phyloP scores from a whole-genome alignment of 2,329 filamentous ascomycete species.

The Aspergillus neotritici region DNA sequence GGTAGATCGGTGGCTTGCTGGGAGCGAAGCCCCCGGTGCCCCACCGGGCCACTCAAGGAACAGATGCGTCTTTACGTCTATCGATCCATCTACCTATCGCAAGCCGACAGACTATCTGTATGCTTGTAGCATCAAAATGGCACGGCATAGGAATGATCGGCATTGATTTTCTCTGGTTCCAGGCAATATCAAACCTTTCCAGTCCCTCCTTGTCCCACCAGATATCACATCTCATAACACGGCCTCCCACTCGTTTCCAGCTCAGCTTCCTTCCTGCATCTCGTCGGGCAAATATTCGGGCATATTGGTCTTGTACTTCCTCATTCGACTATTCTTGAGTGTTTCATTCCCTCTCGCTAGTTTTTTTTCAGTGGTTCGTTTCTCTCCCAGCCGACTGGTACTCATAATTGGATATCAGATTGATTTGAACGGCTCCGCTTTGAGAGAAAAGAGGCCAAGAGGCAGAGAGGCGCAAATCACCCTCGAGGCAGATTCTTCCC shows the following conservation, averaged over 20 bases:
- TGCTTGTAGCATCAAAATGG: slow-evolving; percentile 2
- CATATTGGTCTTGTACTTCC: slow-evolving; percentile 7
- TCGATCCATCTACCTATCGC: slow-evolving; percentile 5
- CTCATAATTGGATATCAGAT: not conserved
- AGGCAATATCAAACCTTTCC: slow-evolving; percentile 14
- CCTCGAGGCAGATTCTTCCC: slow-evolving; percentile 1
- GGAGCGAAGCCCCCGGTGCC: slow-evolving; percentile 8
- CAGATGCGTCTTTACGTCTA: slow-evolving; percentile 7
- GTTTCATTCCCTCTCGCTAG: slow-evolving; percentile 1
- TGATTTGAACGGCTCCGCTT: not conserved
- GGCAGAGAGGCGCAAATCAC: slow-evolving; percentile 1
- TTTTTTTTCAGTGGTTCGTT: slow-evolving; percentile 9
- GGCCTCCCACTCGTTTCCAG: slow-evolving; percentile 7
- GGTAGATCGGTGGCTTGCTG: slow-evolving; percentile 12
- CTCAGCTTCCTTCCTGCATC: slow-evolving; percentile 13
- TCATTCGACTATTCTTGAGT: slow-evolving; percentile 1
- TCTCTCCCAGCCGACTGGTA: slow-evolving; percentile 3
- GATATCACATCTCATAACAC: slow-evolving; percentile 17
- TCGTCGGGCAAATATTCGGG: slow-evolving; percentile 17
- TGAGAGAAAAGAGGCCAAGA: slow-evolving; percentile 6
- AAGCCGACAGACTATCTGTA: slow-evolving; percentile 5
- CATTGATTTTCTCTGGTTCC: slow-evolving; percentile 13
- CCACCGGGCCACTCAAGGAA: slow-evolving; percentile 9
- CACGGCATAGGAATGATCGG: slow-evolving; percentile 11
- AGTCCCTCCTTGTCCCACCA: slow-evolving; percentile 11